Conservation (phyloP, 2,329 filamentous ascomycete species). For the Fusarium paranaense region DNA sequence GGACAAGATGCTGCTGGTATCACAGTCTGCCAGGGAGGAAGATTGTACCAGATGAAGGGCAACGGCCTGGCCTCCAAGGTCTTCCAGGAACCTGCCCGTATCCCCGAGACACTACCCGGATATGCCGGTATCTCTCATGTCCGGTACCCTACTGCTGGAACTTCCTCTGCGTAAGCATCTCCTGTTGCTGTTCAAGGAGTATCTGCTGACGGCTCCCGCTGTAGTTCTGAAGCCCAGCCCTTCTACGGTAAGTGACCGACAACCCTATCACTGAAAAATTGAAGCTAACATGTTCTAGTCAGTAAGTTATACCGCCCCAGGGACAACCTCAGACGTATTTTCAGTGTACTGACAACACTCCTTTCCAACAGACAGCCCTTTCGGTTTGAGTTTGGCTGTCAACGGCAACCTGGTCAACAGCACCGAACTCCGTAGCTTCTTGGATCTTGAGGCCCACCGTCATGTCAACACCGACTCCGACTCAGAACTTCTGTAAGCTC, state of each 20-base stretch:
- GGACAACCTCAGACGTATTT: neutral
- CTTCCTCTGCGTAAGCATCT: slow-evolving; percentile 61
- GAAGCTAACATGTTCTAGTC: neutral
- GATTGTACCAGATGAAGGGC: slow-evolving; percentile 90
- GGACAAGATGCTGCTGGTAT: slow-evolving; percentile 92
- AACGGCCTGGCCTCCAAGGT: slow-evolving; percentile 74
- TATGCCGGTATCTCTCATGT: slow-evolving; percentile 73
- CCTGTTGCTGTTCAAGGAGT: neutral
- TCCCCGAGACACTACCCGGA: neutral
- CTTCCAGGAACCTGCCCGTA: neutral
- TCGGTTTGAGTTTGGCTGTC: slow-evolving; percentile 56
- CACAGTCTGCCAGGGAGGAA: slow-evolving; percentile 79
- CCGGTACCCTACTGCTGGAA: slow-evolving; percentile 89
- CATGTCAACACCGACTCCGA: slow-evolving; percentile 93
- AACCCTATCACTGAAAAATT: neutral
- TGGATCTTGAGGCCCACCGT: slow-evolving; percentile 82
- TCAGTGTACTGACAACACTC: neutral
- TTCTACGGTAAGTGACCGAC: slow-evolving; percentile 70
- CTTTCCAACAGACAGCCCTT: slow-evolving; percentile 69
- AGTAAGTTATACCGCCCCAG: neutral
- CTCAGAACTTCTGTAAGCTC: slow-evolving; percentile 60
- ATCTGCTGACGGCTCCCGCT: neutral
- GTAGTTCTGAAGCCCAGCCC: slow-evolving; percentile 86
- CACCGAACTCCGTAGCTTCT: slow-evolving; percentile 73
- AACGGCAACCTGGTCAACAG: slow-evolving; percentile 91